Evolutionary conservation across 371 early-diverging fungal species (phyloP), one percentile per base, ranked within the genome.

Genomic region (Mucor lusitanicus): DNA sequence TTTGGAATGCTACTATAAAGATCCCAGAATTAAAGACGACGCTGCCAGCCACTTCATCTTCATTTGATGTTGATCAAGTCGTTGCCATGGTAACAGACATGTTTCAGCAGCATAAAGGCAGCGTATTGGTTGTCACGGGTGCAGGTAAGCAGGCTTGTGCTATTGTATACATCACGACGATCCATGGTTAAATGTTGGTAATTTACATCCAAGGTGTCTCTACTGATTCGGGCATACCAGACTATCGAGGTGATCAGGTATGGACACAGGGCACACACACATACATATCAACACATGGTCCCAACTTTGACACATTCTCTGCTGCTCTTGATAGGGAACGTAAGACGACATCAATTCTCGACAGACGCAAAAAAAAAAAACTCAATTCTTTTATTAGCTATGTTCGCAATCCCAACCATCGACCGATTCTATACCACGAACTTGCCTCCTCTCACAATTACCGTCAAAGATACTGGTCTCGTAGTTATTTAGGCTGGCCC

Each of bases 391-490:
- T 44, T n/a, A 44, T 21, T 35, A 88, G 90, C 9, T 97, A 97
- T 74, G 79, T 86, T 5, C 77, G 85, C 25, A 92, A 95, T 70
- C 90, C 92, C 46, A 88, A 87, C 42, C 94, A 93, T 79, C 82
- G 89, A 61, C 96, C 95, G 12, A 91, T 95, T 64, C 87, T 88
- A 42, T 90, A 88, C 68, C 90, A 92, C 66, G 85, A 94, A 75
- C 89, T 94, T 63, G 72, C 87, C 3, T 63, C 81, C 6, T 73
- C 75, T 8, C 90, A 92, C 63, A 63, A 68, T 1, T 86, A 83
- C 48, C 83, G 95, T 1, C 92, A 91, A 65, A 81, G 97, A 6
- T 97, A 97, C 79, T 97, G 97, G 97, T 92, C 93, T 2, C 88
- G 97, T 5, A 91, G 91, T n/a, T 95, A 87, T 70, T 77, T 96